Percentiles rank a stretch among this genome's conserved stretches.
These are phyloP conservation scores for Didymella pomorum DNA, from an alignment of 2,329 filamentous ascomycete genomes.

Conservation along the genomic window DNA sequence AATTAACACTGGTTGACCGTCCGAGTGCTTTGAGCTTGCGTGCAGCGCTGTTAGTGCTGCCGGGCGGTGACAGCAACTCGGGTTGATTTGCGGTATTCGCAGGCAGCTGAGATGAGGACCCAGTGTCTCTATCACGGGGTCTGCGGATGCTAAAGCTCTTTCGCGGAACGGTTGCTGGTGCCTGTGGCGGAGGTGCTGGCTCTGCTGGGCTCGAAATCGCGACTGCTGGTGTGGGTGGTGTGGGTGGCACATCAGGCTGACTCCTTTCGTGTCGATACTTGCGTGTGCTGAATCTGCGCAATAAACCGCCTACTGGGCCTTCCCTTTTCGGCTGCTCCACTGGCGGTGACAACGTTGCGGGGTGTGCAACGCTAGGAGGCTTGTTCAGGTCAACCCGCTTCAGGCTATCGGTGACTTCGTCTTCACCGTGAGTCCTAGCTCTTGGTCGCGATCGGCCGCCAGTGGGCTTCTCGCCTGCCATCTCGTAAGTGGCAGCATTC, in stretches of 20 bases:
- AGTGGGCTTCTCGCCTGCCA: constrained; percentile 86
- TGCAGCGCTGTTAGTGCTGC: constrained; percentile 63
- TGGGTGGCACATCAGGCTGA: constrained; percentile 67
- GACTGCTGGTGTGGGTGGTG: constrained; percentile 75
- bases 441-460: constrained; percentile 83
- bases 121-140: constrained; percentile 62
- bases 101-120: constrained; percentile 60
- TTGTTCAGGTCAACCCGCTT: constrained; percentile 69
- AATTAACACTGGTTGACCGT: constrained; percentile 90
- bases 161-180: constrained; percentile 65
- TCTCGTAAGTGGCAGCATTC: constrained; percentile 83
- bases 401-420: constrained; percentile 79
- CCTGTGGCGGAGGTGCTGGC: constrained; percentile 32
- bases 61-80: constrained; percentile 78
- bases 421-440: constrained; percentile 92
- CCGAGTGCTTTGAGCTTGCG: constrained; percentile 74
- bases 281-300: constrained; percentile 90
- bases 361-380: constrained; percentile 56
- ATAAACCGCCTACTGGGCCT: constrained; percentile 81
- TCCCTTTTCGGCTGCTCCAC: constrained; percentile 75
- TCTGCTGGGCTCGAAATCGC: constrained; percentile 82
- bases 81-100: constrained; percentile 70
- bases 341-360: constrained; percentile 64
- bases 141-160: constrained; percentile 89
- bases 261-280: constrained; percentile 63